These are phyloP conservation scores for Suhomyces sp. DNA, from an alignment of 805 yeast genomes.

Conservation along the genomic window DNA sequence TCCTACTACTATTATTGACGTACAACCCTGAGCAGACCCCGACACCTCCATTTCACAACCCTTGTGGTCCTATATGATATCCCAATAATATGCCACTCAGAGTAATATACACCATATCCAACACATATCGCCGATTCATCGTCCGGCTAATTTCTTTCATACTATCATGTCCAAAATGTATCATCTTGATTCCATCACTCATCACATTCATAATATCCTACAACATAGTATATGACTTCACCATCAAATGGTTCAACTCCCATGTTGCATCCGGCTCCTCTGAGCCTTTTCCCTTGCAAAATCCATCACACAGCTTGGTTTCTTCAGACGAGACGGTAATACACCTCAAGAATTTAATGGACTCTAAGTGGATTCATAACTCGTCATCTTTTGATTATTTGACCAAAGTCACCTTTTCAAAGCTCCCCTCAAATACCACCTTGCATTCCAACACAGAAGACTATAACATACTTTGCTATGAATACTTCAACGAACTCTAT, in stretches of 20 bases:
- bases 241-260: constrained; percentile 26
- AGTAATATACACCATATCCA: too few relatives aligned
- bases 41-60: too few relatives aligned
- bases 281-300: background rate
- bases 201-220: constrained; percentile 34
- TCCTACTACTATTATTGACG: too few relatives aligned
- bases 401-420: constrained; percentile 10
- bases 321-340: too few relatives aligned
- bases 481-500: constrained; percentile 12
- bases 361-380: background rate
- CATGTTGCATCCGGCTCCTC: constrained; percentile 13
- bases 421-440: constrained; percentile 4
- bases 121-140: too few relatives aligned
- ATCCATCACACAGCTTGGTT: too few relatives aligned
- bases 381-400: background rate
- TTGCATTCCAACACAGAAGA: background rate
- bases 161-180: constrained; percentile 26
- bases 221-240: constrained; percentile 34
- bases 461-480: constrained; percentile 13
- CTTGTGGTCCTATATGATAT: too few relatives aligned
- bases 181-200: constrained; percentile 32
- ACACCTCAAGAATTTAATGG: background rate
- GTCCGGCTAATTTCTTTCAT: constrained; percentile 10
- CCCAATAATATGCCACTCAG: too few relatives aligned
- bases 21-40: too few relatives aligned